Percentiles rank a stretch among this genome's conserved stretches.
phyloP scores from a whole-genome alignment of 1,139 yeast species.

The Entelexis paramagnoliae region DNA sequence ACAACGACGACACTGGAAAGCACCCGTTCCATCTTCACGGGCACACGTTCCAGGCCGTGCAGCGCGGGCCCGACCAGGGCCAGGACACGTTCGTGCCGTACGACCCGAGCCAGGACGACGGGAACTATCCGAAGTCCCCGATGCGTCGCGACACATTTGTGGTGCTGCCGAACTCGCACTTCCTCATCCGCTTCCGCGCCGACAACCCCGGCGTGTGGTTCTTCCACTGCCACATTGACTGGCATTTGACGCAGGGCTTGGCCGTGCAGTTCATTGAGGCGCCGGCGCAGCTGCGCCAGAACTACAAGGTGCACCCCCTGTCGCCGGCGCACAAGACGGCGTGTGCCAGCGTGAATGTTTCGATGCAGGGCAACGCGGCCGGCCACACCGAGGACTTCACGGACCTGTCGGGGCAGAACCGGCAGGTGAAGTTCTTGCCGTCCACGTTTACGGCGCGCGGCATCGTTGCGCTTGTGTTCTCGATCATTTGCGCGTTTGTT shows the following conservation, averaged over 20 bases:
- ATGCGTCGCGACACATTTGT: conserved; percentile 56
- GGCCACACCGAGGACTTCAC: conserved; percentile 50
- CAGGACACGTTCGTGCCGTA: conserved; percentile 31
- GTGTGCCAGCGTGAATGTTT: conserved; percentile 38
- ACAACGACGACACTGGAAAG: conserved; percentile 69
- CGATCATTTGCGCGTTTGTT: conserved; percentile 64
- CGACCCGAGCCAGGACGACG: conserved; percentile 18
- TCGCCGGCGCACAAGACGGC: conserved; percentile 49
- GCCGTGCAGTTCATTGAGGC: conserved; percentile 51
- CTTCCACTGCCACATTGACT: conserved; percentile 90
- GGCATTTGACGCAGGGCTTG: conserved; percentile 87
- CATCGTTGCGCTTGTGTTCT: conserved; percentile 73
- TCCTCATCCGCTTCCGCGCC: conserved; percentile 49
- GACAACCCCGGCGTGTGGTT: conserved; percentile 74
- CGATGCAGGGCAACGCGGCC: conserved; percentile 72
- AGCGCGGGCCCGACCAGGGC: conserved; percentile 37
- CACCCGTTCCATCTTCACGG: conserved; percentile 94
- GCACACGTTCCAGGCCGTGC: conserved; percentile 63
- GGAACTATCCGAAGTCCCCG: conserved; percentile 36
- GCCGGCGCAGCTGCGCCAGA: conserved; percentile 49
- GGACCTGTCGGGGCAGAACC: conserved; percentile 62
- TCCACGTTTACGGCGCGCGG: conserved; percentile 84
- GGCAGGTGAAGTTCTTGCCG: conserved; percentile 58
- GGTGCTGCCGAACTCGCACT: conserved; percentile 54
- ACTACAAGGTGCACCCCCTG: conserved; percentile 30